Percentiles rank a stretch among this genome's conserved stretches.
phyloP scores from a whole-genome alignment of 2,329 filamentous ascomycete genomes.

The Alternaria sp. region DNA sequence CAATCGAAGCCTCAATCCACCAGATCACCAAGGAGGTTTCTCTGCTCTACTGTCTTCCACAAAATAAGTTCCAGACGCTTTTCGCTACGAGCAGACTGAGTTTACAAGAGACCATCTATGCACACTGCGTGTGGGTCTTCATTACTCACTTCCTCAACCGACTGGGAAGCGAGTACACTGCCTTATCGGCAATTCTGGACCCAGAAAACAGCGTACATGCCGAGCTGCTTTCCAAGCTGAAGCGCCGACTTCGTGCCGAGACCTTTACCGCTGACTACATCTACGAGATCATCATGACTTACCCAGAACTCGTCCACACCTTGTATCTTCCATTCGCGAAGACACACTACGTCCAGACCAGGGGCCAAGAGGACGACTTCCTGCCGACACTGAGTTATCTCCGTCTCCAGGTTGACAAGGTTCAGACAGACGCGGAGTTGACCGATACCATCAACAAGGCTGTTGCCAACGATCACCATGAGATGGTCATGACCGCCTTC shows the following conservation, averaged over 20 bases:
- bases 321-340: conserved; percentile 92
- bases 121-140: conserved; percentile 97
- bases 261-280: conserved; percentile 99
- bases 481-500: conserved; percentile 98
- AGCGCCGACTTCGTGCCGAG: conserved; percentile 92
- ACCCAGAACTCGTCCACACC: conserved; percentile 84
- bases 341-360: conserved; percentile 77
- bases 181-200: conserved; percentile 82
- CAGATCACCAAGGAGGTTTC: conserved; percentile 99
- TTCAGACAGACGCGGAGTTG: conserved; percentile 50
- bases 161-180: conserved; percentile 88
- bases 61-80: conserved; percentile 92
- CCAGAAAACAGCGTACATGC: conserved; percentile 82
- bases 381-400: conserved; percentile 74
- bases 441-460: conserved; percentile 52
- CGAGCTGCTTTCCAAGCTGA: conserved; percentile 89
- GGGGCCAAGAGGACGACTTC: conserved; percentile 71
- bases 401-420: conserved; percentile 72
- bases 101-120: conserved; percentile 95
- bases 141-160: conserved; percentile 98
- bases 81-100: conserved; percentile 88
- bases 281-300: conserved; percentile 91
- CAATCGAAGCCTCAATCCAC: conserved; percentile 93
- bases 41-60: conserved; percentile 94
- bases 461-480: conserved; percentile 83